phyloP scores from a whole-genome alignment of 495 filamentous ascomycete species.

The Physcia stellaris region DNA sequence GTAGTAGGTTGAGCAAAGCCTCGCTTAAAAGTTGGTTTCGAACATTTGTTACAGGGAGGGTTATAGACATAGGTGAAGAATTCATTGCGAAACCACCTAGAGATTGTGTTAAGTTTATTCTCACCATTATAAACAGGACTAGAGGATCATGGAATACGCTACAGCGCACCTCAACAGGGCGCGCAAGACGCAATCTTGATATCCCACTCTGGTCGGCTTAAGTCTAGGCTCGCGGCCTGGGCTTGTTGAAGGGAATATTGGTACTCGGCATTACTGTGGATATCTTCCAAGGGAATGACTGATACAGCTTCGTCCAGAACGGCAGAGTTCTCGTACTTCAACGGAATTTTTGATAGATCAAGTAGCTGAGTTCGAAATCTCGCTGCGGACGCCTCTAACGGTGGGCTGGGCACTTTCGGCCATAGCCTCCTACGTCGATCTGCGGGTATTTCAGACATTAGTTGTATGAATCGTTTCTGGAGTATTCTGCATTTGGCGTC shows the following conservation, averaged over 20 bases:
- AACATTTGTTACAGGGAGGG: conserved; percentile 64
- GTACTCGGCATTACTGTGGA: conserved; percentile 90
- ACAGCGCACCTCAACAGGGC: conserved; percentile 72
- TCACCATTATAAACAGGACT: conserved; percentile 18
- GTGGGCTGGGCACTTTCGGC: conserved; percentile 68
- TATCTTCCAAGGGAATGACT: conserved; percentile 74
- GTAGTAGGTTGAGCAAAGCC: conserved; percentile 73
- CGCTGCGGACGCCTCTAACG: conserved; percentile 55
- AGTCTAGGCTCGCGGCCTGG: conserved; percentile 69
- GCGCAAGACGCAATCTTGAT: conserved; percentile 93
- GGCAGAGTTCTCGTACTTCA: conserved; percentile 93
- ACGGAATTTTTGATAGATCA: conserved; percentile 68
- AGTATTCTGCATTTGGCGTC: too few relatives aligned
- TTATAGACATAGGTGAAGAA: conserved; percentile 98
- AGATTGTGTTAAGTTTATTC: too few relatives aligned
- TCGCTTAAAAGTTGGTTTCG: conserved; percentile 65
- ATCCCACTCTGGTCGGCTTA: conserved; percentile 80
- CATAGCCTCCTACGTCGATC: conserved; percentile 33
- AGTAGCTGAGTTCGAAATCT: conserved; percentile 78
- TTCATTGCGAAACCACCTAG: conserved; percentile 84
- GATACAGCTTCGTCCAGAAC: conserved; percentile 84
- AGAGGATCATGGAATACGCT: conserved; percentile 7
- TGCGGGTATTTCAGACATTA: conserved; percentile 17
- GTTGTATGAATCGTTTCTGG: too few relatives aligned
- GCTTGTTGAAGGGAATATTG: conserved; percentile 77